Percentiles rank a stretch among this genome's conserved stretches.
These are phyloP conservation scores for Claviceps spartinae DNA, from an alignment of 2,329 filamentous ascomycete species.

Conservation along the genomic window DNA sequence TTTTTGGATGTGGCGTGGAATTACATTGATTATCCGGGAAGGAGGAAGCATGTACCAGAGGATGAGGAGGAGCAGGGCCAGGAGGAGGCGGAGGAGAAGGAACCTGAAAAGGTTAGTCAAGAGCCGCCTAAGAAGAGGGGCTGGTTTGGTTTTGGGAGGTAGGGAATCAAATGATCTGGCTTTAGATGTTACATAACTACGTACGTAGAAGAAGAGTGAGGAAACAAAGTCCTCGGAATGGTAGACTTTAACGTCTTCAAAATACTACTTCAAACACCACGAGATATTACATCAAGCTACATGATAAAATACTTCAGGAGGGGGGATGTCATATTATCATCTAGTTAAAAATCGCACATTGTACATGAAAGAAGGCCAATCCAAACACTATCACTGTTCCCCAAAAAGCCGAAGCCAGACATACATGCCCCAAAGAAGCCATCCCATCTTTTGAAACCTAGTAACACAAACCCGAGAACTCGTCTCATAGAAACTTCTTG, in stretches of 20 bases:
- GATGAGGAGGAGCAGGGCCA: conserved; percentile 11
- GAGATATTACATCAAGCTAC: too few relatives aligned
- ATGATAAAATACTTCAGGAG: conserved; percentile 23
- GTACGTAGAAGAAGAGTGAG: not conserved
- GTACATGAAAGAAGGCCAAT: conserved; percentile 13
- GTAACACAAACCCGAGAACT: conserved; percentile 28
- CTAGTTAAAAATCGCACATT: conserved; percentile 25
- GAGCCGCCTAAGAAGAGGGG: conserved; percentile 46
- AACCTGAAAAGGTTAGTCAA: conserved; percentile 20
- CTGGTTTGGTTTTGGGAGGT: conserved; percentile 64
- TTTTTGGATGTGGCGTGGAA: conserved; percentile 98
- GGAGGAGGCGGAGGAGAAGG: conserved; percentile 11
- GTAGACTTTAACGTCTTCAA: too few relatives aligned
- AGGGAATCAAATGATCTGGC: conserved; percentile 7
- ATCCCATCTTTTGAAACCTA: conserved; percentile 25
- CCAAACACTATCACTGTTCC: conserved; percentile 26
- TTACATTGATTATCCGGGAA: conserved; percentile 81
- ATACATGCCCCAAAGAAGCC: conserved; percentile 18
- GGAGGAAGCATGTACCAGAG: conserved; percentile 15
- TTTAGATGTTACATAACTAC: too few relatives aligned
- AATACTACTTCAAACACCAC: too few relatives aligned
- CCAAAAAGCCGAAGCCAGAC: conserved; percentile 5
- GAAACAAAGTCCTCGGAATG: too few relatives aligned
- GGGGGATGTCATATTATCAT: conserved; percentile 45
- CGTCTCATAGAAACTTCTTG: conserved; percentile 29